These are phyloP conservation scores for Hortiboletus campestris DNA, from an alignment of 768 basidiomycete species.

Conservation along the genomic window DNA sequence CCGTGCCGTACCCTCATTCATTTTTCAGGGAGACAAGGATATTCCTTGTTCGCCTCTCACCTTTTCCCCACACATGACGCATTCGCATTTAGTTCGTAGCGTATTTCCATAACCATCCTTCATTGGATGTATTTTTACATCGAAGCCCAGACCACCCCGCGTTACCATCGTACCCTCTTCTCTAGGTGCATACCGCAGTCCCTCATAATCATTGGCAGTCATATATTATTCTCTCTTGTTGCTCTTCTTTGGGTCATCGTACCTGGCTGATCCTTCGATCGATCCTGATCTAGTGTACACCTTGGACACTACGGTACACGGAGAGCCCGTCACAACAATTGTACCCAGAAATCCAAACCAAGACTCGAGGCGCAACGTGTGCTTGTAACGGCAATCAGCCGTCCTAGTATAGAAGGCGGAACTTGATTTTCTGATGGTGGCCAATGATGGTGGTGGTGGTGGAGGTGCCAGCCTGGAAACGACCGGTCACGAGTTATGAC, in stretches of 20 bases:
- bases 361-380: background rate
- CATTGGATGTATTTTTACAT: slow-evolving; percentile 24
- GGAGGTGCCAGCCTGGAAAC: background rate
- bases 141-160: slow-evolving; percentile 6
- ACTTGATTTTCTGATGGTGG: slow-evolving; percentile 6
- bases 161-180: slow-evolving; percentile 13
- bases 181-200: slow-evolving; percentile 12
- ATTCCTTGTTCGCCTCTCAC: slow-evolving; percentile 10
- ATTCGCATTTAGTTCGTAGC: slow-evolving; percentile 18
- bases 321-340: background rate
- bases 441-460: background rate
- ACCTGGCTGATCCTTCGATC: slow-evolving; percentile 1
- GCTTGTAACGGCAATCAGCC: background rate
- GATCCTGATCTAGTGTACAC: background rate
- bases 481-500: background rate
- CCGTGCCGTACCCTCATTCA: slow-evolving; percentile 19
- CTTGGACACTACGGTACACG: background rate
- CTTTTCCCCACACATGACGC: slow-evolving; percentile 4
- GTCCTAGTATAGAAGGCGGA: background rate
- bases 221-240: slow-evolving; percentile 3
- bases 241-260: background rate
- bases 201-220: slow-evolving; percentile 16
- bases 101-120: slow-evolving; percentile 4
- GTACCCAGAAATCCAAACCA: background rate
- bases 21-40: slow-evolving; percentile 10